Evolutionary conservation across 352 stramenopile species (phyloP), one percentile per base, ranked within the genome.

Genomic region (Pythium scleroteichum): DNA sequence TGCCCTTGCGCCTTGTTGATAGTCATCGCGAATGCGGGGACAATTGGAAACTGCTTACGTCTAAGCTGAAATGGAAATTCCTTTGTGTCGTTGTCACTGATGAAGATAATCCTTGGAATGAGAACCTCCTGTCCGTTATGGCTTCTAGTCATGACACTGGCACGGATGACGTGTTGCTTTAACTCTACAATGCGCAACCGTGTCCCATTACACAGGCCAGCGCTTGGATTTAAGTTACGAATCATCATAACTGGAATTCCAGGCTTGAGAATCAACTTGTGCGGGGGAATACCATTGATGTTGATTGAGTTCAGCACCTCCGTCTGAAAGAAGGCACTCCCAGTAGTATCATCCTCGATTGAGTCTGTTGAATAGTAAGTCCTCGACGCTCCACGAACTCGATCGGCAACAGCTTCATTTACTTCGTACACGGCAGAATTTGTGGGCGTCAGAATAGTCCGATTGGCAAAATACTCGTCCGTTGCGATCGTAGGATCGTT

Each of bases 121-220:
- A 64, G 9, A 3, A 62, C 64, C 1, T 32, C 4, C 2, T 70
- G n/a, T 0, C 66, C 58, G 14, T 19, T 19, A 9, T 27, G 27
- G 23, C 51, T 49, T 0, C 66, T 66, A 1, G 49, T 73, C 23
- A 76, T 59, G 13, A 78, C 72, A 3, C 22, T 47, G 3, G 58
- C 62, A 23, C 68, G 51, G n/a, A 77, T 73, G 2, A 49, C 62
- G 40, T 73, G 53, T 0, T 20, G 20, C 12, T 55, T 32, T 0
- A 80, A 50, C 9, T 64, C 23, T 0, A 52, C 23, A 27, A 79
- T 33, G n/a, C 60, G 62, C 0, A 76, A 53, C 1, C 53, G 41
- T 1, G 65, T 76, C 0, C 57, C 68, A 45, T 75, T 76, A 24
- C 65, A 73, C 0, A 79, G 26, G 2, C 68, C 65, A 13, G 59